phyloP scores from a whole-genome alignment of 148 eudicot species.

The Fallopia convolvulus region DNA sequence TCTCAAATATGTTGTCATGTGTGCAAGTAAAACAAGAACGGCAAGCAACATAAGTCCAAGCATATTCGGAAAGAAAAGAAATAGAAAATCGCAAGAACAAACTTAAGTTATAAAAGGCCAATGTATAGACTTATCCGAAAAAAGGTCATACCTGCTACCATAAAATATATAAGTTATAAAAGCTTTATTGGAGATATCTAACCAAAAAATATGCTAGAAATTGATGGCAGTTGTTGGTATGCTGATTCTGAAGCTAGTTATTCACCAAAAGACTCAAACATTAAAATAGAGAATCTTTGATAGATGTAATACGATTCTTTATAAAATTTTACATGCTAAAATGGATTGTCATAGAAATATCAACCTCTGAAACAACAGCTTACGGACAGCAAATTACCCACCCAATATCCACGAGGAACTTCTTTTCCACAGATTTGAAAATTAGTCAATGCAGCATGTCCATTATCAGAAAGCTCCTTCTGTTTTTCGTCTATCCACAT shows the following conservation, averaged over 20 bases:
- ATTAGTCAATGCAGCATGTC: conserved; percentile 30
- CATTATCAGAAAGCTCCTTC: conserved; percentile 29
- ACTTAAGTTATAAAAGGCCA: neutral
- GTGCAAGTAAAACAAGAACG: neutral
- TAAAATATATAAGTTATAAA: neutral
- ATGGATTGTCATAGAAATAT: neutral
- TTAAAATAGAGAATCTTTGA: neutral
- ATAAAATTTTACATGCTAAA: neutral
- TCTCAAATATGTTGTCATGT: neutral
- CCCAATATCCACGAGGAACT: conserved; percentile 97
- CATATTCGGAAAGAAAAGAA: neutral
- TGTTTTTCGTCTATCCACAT: conserved; percentile 32
- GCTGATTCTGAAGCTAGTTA: neutral
- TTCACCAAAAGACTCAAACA: neutral
- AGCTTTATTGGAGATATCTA: neutral
- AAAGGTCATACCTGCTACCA: neutral
- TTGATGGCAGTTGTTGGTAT: neutral
- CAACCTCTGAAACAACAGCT: neutral
- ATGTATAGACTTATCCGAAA: neutral
- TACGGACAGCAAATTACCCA: conserved; percentile 24
- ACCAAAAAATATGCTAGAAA: neutral
- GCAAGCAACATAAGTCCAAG: neutral
- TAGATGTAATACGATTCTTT: neutral
- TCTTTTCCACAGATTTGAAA: conserved; percentile 82
- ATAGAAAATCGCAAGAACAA: neutral